Conservation (phyloP, 352 stramenopile genomes). For the Globisporangium emineosum region DNA sequence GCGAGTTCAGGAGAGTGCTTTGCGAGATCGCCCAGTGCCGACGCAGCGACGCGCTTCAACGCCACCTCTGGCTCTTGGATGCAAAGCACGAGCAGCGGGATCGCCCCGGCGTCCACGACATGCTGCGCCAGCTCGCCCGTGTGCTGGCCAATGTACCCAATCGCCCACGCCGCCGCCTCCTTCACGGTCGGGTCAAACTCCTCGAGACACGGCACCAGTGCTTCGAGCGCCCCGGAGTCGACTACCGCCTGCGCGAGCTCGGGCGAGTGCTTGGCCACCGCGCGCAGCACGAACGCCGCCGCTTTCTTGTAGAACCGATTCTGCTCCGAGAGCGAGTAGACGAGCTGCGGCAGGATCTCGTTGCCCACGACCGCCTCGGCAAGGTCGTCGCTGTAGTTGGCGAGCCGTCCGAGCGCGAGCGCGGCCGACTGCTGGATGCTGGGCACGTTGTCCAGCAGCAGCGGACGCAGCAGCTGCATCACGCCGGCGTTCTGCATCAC, state of each 20-base stretch:
- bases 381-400: constrained; percentile 95
- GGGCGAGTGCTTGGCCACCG: constrained; percentile 93
- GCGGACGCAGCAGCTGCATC: constrained; percentile 92
- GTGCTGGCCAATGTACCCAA: constrained; percentile 95
- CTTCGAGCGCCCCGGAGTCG: constrained; percentile 90
- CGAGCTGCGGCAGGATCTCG: constrained; percentile 95
- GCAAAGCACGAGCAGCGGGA: constrained; percentile 93
- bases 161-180: constrained; percentile 93
- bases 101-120: constrained; percentile 91
- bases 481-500: constrained; percentile 96
- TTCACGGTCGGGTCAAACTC: constrained; percentile 96
- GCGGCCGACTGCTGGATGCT: constrained; percentile 95
- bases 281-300: constrained; percentile 91
- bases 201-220: constrained; percentile 92
- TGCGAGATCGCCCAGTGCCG: constrained; percentile 91
- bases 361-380: constrained; percentile 93
- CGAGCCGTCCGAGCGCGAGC: constrained; percentile 89
- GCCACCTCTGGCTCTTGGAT: constrained; percentile 95
- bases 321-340: constrained; percentile 94
- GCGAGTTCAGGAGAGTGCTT: constrained; percentile 95
- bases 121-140: constrained; percentile 91
- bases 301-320: constrained; percentile 97
- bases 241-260: constrained; percentile 94
- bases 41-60: constrained; percentile 93
- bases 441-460: constrained; percentile 94